These are phyloP conservation scores for Pythium phragmitis DNA, from an alignment of 352 stramenopile species.

Conservation along the genomic window DNA sequence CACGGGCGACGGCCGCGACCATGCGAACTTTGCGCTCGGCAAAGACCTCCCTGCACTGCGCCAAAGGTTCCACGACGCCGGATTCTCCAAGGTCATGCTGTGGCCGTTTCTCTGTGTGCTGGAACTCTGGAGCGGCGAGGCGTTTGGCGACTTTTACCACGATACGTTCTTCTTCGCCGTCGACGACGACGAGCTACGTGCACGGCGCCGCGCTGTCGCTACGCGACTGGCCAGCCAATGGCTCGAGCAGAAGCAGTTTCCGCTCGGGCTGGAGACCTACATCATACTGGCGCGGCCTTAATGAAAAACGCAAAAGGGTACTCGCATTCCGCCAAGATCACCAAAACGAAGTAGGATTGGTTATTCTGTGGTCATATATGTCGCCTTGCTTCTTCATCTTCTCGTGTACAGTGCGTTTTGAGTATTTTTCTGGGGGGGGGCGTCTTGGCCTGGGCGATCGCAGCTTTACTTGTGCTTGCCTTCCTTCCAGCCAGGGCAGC, in stretches of 20 bases:
- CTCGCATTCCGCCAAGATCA: too few species aligned
- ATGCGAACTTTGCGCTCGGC: conserved; percentile 46
- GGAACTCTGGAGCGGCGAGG: conserved; percentile 45
- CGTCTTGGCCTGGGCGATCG: too few species aligned
- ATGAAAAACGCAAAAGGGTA: neutral
- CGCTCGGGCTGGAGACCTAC: conserved; percentile 57
- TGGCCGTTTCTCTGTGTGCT: conserved; percentile 52
- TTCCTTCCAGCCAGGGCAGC: conserved; percentile 54
- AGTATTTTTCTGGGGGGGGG: neutral
- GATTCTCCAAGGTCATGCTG: conserved; percentile 39
- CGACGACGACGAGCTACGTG: conserved; percentile 33
- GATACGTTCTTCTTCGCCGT: conserved; percentile 23
- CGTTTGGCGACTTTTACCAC: conserved; percentile 43
- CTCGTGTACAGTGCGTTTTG: conserved; percentile 1
- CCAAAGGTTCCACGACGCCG: conserved; percentile 29
- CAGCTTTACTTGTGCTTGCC: conserved; percentile 42
- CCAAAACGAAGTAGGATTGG: too few species aligned
- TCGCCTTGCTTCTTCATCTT: neutral
- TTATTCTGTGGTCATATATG: neutral
- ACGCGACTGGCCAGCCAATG: conserved; percentile 46
- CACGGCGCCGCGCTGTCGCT: conserved; percentile 27
- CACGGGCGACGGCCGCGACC: conserved; percentile 29
- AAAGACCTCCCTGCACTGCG: conserved; percentile 42
- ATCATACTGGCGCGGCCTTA: conserved; percentile 39
- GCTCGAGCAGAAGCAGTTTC: conserved; percentile 38